Conservation (phyloP, 2,329 filamentous ascomycete genomes). For the Penicillium crustosum region DNA sequence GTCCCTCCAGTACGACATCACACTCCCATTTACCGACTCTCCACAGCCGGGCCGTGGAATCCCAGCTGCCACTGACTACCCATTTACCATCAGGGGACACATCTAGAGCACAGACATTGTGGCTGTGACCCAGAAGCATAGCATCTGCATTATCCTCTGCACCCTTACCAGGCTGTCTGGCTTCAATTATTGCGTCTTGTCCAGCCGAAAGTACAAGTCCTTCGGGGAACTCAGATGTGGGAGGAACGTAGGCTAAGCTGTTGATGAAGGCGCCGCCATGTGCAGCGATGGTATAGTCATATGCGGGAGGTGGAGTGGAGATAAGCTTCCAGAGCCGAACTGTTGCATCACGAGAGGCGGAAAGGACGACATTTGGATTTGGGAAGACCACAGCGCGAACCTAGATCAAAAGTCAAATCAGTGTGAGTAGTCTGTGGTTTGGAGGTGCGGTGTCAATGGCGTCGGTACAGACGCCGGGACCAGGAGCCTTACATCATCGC, state of each 20-base stretch:
- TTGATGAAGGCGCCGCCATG: slow-evolving; percentile 88
- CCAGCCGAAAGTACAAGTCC: slow-evolving; percentile 86
- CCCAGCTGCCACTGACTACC: slow-evolving; percentile 92
- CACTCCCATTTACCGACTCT: slow-evolving; percentile 80
- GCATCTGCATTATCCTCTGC: slow-evolving; percentile 78
- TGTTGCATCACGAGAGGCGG: slow-evolving; percentile 87
- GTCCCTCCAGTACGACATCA: slow-evolving; percentile 68
- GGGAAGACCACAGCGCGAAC: slow-evolving; percentile 85
- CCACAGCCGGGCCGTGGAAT: slow-evolving; percentile 85
- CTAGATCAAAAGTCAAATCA: slow-evolving; percentile 62
- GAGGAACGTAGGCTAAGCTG: slow-evolving; percentile 71
- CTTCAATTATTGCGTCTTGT: slow-evolving; percentile 89
- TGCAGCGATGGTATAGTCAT: slow-evolving; percentile 74
- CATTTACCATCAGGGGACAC: slow-evolving; percentile 69
- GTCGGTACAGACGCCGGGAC: slow-evolving; percentile 15
- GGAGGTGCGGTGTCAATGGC: slow-evolving; percentile 18
- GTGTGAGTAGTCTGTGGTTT: slow-evolving; percentile 48
- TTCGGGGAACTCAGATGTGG: slow-evolving; percentile 67
- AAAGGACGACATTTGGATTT: slow-evolving; percentile 68
- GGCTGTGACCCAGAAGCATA: slow-evolving; percentile 78
- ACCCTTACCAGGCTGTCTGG: slow-evolving; percentile 67
- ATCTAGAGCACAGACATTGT: slow-evolving; percentile 86
- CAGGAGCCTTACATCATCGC: slow-evolving; percentile 74
- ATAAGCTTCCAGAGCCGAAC: slow-evolving; percentile 80
- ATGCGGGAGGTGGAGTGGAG: slow-evolving; percentile 65